These are phyloP conservation scores for Fusarium torulosum DNA, from an alignment of 2,329 filamentous ascomycete genomes.

Conservation along the genomic window DNA sequence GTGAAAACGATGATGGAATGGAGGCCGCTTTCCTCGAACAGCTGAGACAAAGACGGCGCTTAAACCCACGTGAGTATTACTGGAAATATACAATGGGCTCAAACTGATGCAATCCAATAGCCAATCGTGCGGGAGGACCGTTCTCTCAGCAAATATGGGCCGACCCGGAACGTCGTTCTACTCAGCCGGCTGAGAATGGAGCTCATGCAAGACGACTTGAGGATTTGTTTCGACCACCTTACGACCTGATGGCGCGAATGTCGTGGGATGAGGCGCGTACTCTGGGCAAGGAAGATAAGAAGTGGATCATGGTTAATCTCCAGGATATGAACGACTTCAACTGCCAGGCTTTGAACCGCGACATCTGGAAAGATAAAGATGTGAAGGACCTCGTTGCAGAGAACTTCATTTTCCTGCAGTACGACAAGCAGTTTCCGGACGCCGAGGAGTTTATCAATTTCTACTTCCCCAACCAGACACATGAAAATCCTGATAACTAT, in stretches of 20 bases:
- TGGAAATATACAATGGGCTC: not conserved
- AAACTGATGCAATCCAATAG: conserved; percentile 30
- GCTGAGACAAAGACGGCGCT: conserved; percentile 63
- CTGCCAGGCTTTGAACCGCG: conserved; percentile 92
- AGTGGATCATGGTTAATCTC: conserved; percentile 96
- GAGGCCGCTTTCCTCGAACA: conserved; percentile 75
- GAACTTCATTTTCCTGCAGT: conserved; percentile 97
- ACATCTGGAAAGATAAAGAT: conserved; percentile 91
- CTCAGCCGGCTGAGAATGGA: conserved; percentile 60
- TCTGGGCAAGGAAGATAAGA: conserved; percentile 86
- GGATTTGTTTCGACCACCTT: conserved; percentile 92
- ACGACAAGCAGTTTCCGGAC: conserved; percentile 84
- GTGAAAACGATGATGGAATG: conserved; percentile 62
- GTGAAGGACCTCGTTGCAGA: conserved; percentile 86
- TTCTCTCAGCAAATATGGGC: conserved; percentile 58
- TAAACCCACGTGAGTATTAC: conserved; percentile 48
- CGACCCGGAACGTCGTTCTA: conserved; percentile 44
- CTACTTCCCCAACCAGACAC: conserved; percentile 79
- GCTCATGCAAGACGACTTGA: conserved; percentile 83
- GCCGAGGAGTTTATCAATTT: conserved; percentile 88
- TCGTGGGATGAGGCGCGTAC: conserved; percentile 88
- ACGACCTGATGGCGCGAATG: conserved; percentile 84
- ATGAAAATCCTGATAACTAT: conserved; percentile 89
- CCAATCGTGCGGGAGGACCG: conserved; percentile 50
- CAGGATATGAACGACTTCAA: conserved; percentile 95